Evolutionary conservation across 352 stramenopile species (phyloP), one percentile per base, ranked within the genome.

Genomic region (Globisporangium nodosum): DNA sequence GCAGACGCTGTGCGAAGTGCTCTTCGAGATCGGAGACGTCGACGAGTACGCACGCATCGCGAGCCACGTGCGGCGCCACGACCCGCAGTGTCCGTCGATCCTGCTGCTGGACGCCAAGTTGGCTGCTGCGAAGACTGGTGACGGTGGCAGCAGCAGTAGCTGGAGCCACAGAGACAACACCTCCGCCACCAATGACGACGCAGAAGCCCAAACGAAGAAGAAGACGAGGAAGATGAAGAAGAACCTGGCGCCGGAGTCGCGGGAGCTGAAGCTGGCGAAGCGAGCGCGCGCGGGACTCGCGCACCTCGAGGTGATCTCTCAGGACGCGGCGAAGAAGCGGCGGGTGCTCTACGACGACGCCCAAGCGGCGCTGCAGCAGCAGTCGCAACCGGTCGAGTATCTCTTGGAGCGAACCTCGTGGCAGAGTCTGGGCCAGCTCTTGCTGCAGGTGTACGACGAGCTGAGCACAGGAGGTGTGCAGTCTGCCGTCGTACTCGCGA

Each of bases 381-480:
- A 37, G 31, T 69, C 56, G 15, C 27, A 56, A 18, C 27, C 63
- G 12, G 61, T 75, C 5, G 58, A 64, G 46, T 90, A 84, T 54
- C 47, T 71, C 21, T 58, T 90, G 33, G 61, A 73, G 30, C 51
- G 74, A 43, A 56, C 58, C 1, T 85, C 78, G 9, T 90, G 81
- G 81, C 65, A 54, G 40, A 70, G 43, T 21, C 55, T 90, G 3
- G 81, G 81, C 1, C 78, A 85, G 62, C 42, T 90, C 9, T 58
- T 90, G 39, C 61, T 90, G 18, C 68, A 86, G 61, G 75, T 76
- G 2, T 88, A 82, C 54, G 78, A 90, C 31, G 81, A 90, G 6
- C 69, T 68, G 12, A 71, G 68, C 30, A 72, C 62, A n/a, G 68
- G 74, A 37, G 48, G 59, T 27, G 48, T 60, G 0, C 56, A 49